Percentiles rank a stretch among this genome's conserved stretches.
Evolutionary conservation across 2,329 filamentous ascomycete genomes (phyloP).

Genomic region (Penicillium olsonii): DNA sequence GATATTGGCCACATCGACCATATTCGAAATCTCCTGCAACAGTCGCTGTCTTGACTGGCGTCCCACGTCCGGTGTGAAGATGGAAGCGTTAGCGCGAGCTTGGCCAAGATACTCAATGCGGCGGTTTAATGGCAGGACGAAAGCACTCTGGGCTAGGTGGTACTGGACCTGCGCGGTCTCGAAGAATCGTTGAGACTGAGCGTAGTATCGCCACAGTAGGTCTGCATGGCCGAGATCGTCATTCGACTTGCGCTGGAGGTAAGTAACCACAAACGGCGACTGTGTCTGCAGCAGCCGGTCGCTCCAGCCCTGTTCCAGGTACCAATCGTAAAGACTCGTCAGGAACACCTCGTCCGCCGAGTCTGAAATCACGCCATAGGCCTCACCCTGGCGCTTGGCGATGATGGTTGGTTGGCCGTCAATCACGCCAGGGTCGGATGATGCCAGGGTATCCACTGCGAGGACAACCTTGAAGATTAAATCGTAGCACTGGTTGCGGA

Average conservation of each 20-base stretch:
- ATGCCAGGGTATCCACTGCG: conserved; percentile 72
- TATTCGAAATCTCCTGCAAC: conserved; percentile 78
- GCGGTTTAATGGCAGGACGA: conserved; percentile 75
- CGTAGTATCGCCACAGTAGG: conserved; percentile 89
- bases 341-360: conserved; percentile 94
- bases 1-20: conserved; percentile 90
- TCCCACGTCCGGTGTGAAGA: conserved; percentile 73
- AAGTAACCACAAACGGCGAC: conserved; percentile 82
- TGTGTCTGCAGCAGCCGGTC: conserved; percentile 83
- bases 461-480: conserved; percentile 82
- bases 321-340: conserved; percentile 97
- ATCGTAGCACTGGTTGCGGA: conserved; percentile 77
- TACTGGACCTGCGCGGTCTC: conserved; percentile 86
- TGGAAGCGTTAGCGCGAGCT: conserved; percentile 89
- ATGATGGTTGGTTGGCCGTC: conserved; percentile 78
- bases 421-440: conserved; percentile 67
- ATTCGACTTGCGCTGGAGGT: conserved; percentile 74
- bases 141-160: conserved; percentile 79
- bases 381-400: conserved; percentile 78
- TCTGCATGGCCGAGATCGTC: conserved; percentile 79
- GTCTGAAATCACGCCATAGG: conserved; percentile 84
- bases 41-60: conserved; percentile 82
- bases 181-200: conserved; percentile 78
- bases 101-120: conserved; percentile 87
- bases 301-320: conserved; percentile 79